Conservation (phyloP, 1,139 yeast genomes). For the Hansenula sp. region DNA sequence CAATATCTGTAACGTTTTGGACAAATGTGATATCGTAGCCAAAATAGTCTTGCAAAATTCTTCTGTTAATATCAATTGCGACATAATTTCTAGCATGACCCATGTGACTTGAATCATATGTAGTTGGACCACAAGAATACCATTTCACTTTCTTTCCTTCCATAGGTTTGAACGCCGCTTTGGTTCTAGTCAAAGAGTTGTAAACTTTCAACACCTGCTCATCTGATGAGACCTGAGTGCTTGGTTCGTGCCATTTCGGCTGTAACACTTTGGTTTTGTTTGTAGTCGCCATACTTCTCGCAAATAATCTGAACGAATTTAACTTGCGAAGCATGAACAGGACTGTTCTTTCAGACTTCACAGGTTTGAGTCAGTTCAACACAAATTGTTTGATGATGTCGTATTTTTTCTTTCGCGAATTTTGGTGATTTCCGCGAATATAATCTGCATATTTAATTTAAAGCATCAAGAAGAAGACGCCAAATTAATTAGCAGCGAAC, state of each 20-base stretch:
- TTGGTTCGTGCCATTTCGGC: conserved; percentile 40
- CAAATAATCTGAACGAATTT: not conserved
- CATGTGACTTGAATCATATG: conserved; percentile 96
- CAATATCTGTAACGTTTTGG: conserved; percentile 96
- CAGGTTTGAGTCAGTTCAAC: too few species aligned
- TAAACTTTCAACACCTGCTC: conserved; percentile 44
- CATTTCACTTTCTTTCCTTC: conserved; percentile 66
- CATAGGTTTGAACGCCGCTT: conserved; percentile 70
- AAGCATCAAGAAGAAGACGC: too few species aligned
- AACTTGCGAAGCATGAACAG: not conserved
- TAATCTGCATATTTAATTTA: too few species aligned
- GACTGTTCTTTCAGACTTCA: too few species aligned
- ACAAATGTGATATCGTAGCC: conserved; percentile 84
- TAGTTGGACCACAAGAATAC: conserved; percentile 99
- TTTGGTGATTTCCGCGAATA: not conserved
- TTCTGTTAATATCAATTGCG: conserved; percentile 85
- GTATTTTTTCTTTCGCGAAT: not conserved
- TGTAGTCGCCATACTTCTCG: conserved; percentile 18
- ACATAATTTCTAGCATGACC: conserved; percentile 99
- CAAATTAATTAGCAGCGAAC: too few species aligned
- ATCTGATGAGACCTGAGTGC: conserved; percentile 14
- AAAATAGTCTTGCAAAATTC: conserved; percentile 84
- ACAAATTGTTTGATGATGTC: too few species aligned
- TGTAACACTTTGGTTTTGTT: conserved; percentile 30
- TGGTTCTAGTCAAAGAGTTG: conserved; percentile 81